Conservation (phyloP, 2,329 filamentous ascomycete genomes). For the Didymella sp. region DNA sequence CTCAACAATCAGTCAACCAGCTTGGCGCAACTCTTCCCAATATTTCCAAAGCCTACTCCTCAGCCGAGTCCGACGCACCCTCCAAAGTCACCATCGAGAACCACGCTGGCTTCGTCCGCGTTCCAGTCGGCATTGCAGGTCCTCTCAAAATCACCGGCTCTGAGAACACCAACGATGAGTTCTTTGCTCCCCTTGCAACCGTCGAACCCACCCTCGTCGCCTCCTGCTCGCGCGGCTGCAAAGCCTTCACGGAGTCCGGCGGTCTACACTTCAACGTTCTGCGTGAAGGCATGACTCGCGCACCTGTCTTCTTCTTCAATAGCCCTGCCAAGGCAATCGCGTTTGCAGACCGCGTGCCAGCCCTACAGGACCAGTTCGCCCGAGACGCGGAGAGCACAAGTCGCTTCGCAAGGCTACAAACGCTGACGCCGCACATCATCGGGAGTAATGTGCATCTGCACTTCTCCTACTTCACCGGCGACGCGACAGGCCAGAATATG, state of each 20-base stretch:
- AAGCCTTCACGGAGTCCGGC: conserved; percentile 30
- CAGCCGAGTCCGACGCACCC: background rate
- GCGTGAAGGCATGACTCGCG: conserved; percentile 26
- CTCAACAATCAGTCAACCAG: background rate
- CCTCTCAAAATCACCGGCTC: conserved; percentile 27
- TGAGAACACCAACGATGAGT: background rate
- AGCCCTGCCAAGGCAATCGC: conserved; percentile 25
- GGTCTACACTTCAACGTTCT: conserved; percentile 29
- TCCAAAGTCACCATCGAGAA: conserved; percentile 22
- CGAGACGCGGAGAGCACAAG: conserved; percentile 17
- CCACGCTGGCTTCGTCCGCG: conserved; percentile 25
- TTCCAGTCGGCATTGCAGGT: conserved; percentile 32
- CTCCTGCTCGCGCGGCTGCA: conserved; percentile 42
- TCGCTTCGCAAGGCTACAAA: conserved; percentile 18
- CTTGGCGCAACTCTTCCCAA: background rate
- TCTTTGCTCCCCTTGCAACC: conserved; percentile 41
- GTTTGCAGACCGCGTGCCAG: background rate
- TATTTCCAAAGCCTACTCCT: background rate
- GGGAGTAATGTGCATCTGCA: conserved; percentile 31
- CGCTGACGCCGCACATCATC: conserved; percentile 26
- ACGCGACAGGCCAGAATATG: conserved; percentile 44
- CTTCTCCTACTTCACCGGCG: conserved; percentile 26
- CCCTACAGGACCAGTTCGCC: background rate
- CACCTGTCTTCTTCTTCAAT: conserved; percentile 34
- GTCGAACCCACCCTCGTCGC: conserved; percentile 38